Base-by-base conservation (phyloP, 768 basidiomycete species). In the Boletellus emodensis region DNA sequence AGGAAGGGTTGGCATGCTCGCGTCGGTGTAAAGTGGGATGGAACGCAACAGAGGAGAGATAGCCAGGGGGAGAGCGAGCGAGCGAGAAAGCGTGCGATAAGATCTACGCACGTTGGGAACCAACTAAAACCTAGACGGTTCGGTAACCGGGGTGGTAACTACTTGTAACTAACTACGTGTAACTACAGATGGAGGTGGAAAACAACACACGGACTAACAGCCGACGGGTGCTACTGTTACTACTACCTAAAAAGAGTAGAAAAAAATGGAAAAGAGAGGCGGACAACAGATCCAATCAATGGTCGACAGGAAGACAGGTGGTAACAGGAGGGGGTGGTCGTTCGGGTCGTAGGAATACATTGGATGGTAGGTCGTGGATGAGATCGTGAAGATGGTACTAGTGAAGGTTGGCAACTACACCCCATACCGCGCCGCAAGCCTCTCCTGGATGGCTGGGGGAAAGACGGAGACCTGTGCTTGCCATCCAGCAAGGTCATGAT, bases 391-490 rank as follows among this genome's bases (percentile, higher is more conserved):
- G 39, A 54, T 46, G 36, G 24, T 43, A 30, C 26, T 1, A 20
- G 38, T 12, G 43, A 43, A n/a, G 37, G 48, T 53, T 52, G 40
- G 33, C 6, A 28, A 44, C 72, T 74, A 95, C 42, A 98, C 91
- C 56, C 85, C 85, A 62, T 98, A 99, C 40, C 93, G 86, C 59
- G 84, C 74, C 10, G 85, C 82, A 39, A 99, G 77, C 45, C 94
- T 85, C 62, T 94, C 85, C 69, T 89, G 88, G 58, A 98, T 94
- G 15, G 80, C 81, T 18, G 87, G 87, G 30, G 95, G 96, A 75
- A 96, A 94, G 7, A 79, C 75, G 6, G 84, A 68, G 40, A 93
- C 82, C 64, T 93, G 90, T 4, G 83, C 81, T 26, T 82, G 79
- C 96, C 96, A 99, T 12, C 85, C 87, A 32, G 82, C 77, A 36